These are phyloP conservation scores for Melaleuca alternifolia DNA, from an alignment of 345 rosid species.

Conservation along the genomic window DNA sequence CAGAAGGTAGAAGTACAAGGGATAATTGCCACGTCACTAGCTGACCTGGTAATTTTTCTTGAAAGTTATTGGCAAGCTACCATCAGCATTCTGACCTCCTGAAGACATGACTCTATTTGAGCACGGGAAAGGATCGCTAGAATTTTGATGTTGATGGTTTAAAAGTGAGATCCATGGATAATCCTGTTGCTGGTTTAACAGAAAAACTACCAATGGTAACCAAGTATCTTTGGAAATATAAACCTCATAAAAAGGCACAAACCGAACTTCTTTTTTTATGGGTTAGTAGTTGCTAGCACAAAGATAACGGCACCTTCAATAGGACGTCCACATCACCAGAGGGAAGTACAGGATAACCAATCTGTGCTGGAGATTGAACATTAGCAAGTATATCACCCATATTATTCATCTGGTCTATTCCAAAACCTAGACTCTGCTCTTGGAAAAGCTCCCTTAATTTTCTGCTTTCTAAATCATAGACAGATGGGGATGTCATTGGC, in stretches of 20 bases:
- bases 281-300: neutral
- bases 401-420: constrained; percentile 20
- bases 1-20: neutral
- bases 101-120: constrained; percentile 32
- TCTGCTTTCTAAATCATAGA: constrained; percentile 37
- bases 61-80: constrained; percentile 30
- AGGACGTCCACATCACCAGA: constrained; percentile 34
- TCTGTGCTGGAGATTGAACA: constrained; percentile 26
- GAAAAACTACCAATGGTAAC: neutral
- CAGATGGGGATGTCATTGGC: constrained; percentile 35
- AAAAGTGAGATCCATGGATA: constrained; percentile 28
- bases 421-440: neutral
- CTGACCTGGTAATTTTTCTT: constrained; percentile 1
- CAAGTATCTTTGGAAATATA: neutral
- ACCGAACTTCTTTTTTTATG: neutral
- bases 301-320: constrained; percentile 23
- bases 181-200: neutral
- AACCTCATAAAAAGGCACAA: neutral
- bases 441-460: constrained; percentile 37
- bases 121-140: constrained; percentile 18
- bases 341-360: constrained; percentile 19
- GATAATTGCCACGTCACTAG: constrained; percentile 33
- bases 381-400: constrained; percentile 25
- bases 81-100: constrained; percentile 26
- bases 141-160: constrained; percentile 37